Percentiles rank a stretch among this genome's conserved stretches.
Conservation (phyloP, 345 rosid species). For the Salix arbutifolia region DNA sequence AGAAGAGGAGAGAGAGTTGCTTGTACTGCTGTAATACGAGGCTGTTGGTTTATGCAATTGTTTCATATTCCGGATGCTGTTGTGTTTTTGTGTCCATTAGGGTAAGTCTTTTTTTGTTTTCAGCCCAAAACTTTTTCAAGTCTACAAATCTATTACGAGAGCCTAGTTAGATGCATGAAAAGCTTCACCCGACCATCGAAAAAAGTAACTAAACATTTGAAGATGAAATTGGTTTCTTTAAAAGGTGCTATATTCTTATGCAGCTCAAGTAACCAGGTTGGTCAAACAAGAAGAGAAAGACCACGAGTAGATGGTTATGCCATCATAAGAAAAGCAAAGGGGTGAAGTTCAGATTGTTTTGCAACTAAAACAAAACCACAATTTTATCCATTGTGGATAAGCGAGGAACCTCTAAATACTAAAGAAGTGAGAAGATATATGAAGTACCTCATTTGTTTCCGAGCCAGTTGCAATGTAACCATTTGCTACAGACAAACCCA, state of each 20-base stretch:
- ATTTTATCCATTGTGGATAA: neutral
- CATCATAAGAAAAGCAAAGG: neutral
- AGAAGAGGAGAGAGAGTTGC: neutral
- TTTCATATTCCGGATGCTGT: neutral
- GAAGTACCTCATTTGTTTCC: slow-evolving; percentile 92
- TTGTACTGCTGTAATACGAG: neutral
- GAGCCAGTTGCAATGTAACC: slow-evolving; percentile 99
- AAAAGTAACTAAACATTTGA: neutral
- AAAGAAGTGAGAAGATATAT: neutral
- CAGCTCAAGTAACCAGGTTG: neutral
- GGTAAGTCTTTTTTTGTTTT: neutral
- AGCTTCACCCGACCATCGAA: neutral
- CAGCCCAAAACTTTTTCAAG: neutral
- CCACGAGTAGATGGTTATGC: neutral
- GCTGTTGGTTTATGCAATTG: neutral
- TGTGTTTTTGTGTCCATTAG: neutral
- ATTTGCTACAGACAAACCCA: slow-evolving; percentile 87
- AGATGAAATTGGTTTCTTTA: neutral
- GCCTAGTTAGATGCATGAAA: neutral
- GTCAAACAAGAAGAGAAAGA: neutral
- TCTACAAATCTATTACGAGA: neutral
- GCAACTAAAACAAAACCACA: neutral
- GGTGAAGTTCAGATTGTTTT: neutral
- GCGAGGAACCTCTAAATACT: neutral
- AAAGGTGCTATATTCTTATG: neutral